Evolutionary conservation across 192 early-diverging fungal species (phyloP).

Genomic region (Backusella sp.): DNA sequence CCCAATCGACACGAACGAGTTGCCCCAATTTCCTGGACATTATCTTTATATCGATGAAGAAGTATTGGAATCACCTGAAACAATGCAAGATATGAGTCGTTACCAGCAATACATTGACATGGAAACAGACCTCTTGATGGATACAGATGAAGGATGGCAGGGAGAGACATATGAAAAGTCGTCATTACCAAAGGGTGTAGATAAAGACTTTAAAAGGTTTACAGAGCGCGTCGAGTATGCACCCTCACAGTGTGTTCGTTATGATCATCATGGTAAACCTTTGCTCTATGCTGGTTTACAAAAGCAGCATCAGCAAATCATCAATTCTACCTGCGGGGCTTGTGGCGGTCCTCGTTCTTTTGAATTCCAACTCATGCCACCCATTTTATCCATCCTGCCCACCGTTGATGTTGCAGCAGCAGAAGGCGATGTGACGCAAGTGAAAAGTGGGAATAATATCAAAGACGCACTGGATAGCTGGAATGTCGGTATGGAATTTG

Average conservation of each 20-base stretch:
- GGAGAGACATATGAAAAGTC: slow-evolving; percentile 85
- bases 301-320: slow-evolving; percentile 20
- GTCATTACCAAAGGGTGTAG: slow-evolving; percentile 64
- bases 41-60: slow-evolving; percentile 58
- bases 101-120: slow-evolving; percentile 48
- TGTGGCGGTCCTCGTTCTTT: slow-evolving; percentile 74
- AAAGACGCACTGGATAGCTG: slow-evolving; percentile 46
- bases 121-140: slow-evolving; percentile 34
- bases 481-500: slow-evolving; percentile 87
- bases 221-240: slow-evolving; percentile 64
- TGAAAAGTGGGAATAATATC: slow-evolving; percentile 28
- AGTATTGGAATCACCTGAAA: slow-evolving; percentile 33
- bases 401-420: slow-evolving; percentile 49
- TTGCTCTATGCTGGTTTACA: slow-evolving; percentile 53
- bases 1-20: background rate
- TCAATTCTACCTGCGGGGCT: slow-evolving; percentile 52
- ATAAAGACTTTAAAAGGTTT: slow-evolving; percentile 82
- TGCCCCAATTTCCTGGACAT: slow-evolving; percentile 42
- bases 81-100: slow-evolving; percentile 33
- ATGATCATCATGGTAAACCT: slow-evolving; percentile 68
- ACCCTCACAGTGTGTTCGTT: slow-evolving; percentile 85
- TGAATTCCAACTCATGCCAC: slow-evolving; percentile 94
- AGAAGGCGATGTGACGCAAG: slow-evolving; percentile 38
- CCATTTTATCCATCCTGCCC: slow-evolving; percentile 68
- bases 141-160: slow-evolving; percentile 55